Evolutionary conservation across 2,329 filamentous ascomycete genomes (phyloP).

Genomic region (Phialophora verrucosa): DNA sequence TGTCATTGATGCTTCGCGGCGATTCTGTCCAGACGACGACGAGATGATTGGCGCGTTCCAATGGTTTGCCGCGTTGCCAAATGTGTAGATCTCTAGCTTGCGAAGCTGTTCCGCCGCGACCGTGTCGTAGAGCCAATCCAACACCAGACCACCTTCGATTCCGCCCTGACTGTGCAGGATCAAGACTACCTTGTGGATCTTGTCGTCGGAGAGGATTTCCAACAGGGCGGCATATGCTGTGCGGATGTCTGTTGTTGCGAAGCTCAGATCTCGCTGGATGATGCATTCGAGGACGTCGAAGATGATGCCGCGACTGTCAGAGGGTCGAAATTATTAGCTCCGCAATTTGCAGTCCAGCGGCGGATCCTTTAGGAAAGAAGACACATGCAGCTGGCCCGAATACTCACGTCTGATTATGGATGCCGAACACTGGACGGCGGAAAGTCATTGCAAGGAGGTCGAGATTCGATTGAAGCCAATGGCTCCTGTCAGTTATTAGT

Average conservation of each 20-base stretch:
- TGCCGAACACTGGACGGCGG: constrained; percentile 70
- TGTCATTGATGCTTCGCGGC: neutral
- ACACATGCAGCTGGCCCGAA: neutral
- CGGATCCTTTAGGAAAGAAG: neutral
- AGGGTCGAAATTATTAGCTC: neutral
- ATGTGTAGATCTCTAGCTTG: constrained; percentile 77
- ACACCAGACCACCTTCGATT: constrained; percentile 72
- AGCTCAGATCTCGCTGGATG: constrained; percentile 74
- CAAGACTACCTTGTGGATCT: constrained; percentile 72
- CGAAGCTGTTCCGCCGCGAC: constrained; percentile 67
- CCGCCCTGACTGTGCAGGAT: constrained; percentile 79
- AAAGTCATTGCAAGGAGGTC: constrained; percentile 75
- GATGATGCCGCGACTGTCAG: constrained; percentile 62
- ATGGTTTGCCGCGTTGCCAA: constrained; percentile 78
- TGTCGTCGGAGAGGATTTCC: constrained; percentile 64
- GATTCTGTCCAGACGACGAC: neutral
- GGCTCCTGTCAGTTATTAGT: constrained; percentile 43
- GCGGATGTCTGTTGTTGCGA: constrained; percentile 70
- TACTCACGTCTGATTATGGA: constrained; percentile 73
- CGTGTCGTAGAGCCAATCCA: constrained; percentile 79
- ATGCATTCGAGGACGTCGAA: constrained; percentile 80
- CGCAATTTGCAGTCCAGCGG: neutral
- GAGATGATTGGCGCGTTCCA: constrained; percentile 71
- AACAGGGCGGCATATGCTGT: constrained; percentile 67
- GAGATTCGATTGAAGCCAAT: constrained; percentile 73